Evolutionary conservation across 805 yeast genomes (phyloP).

Genomic region (Metschnikowia hibisci): DNA sequence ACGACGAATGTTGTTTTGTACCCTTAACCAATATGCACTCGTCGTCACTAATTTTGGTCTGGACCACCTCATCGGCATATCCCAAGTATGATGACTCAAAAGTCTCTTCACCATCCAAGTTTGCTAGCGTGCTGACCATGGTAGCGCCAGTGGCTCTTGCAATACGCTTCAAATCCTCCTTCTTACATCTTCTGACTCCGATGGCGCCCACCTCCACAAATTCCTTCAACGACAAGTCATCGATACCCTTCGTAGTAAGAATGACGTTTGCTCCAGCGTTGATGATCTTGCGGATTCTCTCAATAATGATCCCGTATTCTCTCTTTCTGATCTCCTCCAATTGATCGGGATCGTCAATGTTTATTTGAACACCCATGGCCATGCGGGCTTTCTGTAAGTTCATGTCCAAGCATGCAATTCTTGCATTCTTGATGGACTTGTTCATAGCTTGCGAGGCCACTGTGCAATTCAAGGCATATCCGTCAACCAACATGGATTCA

Average conservation of each 20-base stretch:
- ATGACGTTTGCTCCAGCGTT: constrained; percentile 91
- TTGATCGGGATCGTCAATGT: constrained; percentile 96
- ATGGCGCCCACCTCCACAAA: constrained; percentile 88
- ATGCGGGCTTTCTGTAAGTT: constrained; percentile 93
- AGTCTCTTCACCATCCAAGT: constrained; percentile 93
- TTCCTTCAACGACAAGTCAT: constrained; percentile 85
- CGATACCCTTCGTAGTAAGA: constrained; percentile 91
- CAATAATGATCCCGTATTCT: constrained; percentile 81
- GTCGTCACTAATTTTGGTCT: constrained; percentile 89
- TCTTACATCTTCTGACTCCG: constrained; percentile 96
- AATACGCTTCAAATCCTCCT: constrained; percentile 93
- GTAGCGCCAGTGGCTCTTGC: constrained; percentile 99
- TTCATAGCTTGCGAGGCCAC: constrained; percentile 97
- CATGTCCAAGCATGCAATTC: constrained; percentile 84
- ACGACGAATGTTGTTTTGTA: constrained; percentile 84
- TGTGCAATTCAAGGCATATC: constrained; percentile 95
- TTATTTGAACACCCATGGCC: constrained; percentile 98
- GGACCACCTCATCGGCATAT: constrained; percentile 83
- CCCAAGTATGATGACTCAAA: constrained; percentile 85
- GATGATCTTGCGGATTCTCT: constrained; percentile 75
- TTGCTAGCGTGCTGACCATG: constrained; percentile 77
- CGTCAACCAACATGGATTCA: constrained; percentile 84
- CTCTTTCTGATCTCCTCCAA: constrained; percentile 87
- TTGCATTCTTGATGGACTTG: constrained; percentile 63
- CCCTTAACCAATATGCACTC: constrained; percentile 93